Percentiles rank a stretch among this genome's conserved stretches.
These are phyloP conservation scores for Triticum timopheevii DNA, from an alignment of 176 grass and related monocot genomes.

Conservation along the genomic window DNA sequence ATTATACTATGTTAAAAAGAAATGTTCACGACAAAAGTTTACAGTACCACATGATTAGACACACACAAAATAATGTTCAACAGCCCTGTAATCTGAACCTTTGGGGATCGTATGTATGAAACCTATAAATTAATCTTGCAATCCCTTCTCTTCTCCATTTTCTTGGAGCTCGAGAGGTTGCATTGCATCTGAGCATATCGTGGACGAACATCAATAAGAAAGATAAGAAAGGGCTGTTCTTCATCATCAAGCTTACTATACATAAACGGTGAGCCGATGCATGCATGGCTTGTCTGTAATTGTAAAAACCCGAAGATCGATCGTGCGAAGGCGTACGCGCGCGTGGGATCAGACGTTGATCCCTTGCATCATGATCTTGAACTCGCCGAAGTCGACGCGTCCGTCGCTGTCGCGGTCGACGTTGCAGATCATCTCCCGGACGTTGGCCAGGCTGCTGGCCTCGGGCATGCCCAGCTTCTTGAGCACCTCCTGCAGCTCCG, in stretches of 20 bases:
- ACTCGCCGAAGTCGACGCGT: slow-evolving; percentile 60
- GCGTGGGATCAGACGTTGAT: slow-evolving; percentile 44
- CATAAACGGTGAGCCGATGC: background rate
- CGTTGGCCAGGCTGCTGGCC: slow-evolving; percentile 51
- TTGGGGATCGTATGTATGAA: background rate
- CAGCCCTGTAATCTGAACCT: background rate
- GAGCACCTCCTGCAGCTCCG: slow-evolving; percentile 70
- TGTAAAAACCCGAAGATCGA: background rate
- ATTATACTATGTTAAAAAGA: too few species aligned
- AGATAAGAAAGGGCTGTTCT: background rate
- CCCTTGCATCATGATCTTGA: slow-evolving; percentile 73
- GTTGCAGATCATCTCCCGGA: slow-evolving; percentile 70
- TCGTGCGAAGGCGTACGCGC: background rate
- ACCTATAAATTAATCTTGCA: slow-evolving; percentile 1
- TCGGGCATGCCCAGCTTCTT: slow-evolving; percentile 60
- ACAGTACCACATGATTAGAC: background rate
- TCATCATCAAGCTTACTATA: background rate
- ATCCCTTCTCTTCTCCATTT: background rate
- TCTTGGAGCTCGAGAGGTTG: background rate
- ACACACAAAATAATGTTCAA: background rate
- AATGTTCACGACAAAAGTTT: background rate
- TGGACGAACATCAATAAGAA: background rate
- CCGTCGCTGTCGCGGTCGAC: slow-evolving; percentile 64
- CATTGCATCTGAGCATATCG: background rate
- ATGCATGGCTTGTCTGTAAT: background rate